phyloP scores from a whole-genome alignment of 257 asterid species.

The Cruciata laevipes region DNA sequence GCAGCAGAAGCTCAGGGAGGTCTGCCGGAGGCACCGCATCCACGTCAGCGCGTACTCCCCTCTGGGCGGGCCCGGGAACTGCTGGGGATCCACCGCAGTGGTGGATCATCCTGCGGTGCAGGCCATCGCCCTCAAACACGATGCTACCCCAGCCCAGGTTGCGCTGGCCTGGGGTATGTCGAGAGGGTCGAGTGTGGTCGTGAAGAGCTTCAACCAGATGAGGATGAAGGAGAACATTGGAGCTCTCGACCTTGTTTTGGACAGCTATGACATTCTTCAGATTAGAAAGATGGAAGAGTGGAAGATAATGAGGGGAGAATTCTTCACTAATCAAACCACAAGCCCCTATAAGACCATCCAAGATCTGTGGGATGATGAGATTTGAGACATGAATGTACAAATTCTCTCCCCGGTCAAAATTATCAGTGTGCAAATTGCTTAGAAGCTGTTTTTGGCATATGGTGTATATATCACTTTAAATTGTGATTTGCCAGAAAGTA shows the following conservation, averaged over 20 bases:
- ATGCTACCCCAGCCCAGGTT: slow-evolving; percentile 48
- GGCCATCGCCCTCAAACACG: slow-evolving; percentile 51
- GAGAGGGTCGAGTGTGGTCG: slow-evolving; percentile 61
- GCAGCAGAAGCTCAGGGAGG: slow-evolving; percentile 51
- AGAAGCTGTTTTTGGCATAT: no score
- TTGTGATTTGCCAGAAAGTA: no score
- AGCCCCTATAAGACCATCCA: slow-evolving; percentile 64
- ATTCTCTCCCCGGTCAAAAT: no score
- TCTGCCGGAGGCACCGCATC: slow-evolving; percentile 45
- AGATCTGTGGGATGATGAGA: no score
- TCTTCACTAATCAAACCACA: slow-evolving; percentile 46
- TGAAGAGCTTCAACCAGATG: slow-evolving; percentile 60
- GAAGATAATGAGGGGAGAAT: slow-evolving; percentile 75
- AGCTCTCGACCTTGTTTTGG: slow-evolving; percentile 23
- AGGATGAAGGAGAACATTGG: slow-evolving; percentile 47
- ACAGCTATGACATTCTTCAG: slow-evolving; percentile 22
- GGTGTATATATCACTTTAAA: no score
- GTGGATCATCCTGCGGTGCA: slow-evolving; percentile 46
- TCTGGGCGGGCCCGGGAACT: slow-evolving; percentile 75
- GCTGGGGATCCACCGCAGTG: slow-evolving; percentile 76
- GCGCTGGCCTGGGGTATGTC: slow-evolving; percentile 60
- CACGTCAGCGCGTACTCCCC: slow-evolving; percentile 80
- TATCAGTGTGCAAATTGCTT: no score
- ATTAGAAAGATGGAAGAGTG: slow-evolving; percentile 43
- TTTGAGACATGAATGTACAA: no score